Conservation (phyloP, 495 filamentous ascomycete species). For the Pyronema omphalodes region DNA sequence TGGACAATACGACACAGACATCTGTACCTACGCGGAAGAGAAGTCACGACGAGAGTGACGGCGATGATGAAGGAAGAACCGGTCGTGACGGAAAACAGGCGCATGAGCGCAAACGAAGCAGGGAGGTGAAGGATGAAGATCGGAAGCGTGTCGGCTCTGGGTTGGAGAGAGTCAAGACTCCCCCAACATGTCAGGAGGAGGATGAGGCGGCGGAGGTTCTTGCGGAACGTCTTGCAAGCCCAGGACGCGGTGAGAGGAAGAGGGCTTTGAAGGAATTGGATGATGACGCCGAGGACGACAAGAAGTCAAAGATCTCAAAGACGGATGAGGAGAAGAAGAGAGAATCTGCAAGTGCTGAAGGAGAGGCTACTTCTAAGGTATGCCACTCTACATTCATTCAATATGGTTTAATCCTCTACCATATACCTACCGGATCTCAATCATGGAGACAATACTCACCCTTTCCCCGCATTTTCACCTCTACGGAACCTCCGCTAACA, state of each 20-base stretch:
- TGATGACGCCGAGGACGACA: conserved; percentile 17
- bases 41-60: conserved; percentile 21
- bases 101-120: conserved; percentile 23
- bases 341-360: neutral
- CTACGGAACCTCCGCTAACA: too few relatives aligned
- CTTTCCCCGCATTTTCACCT: too few relatives aligned
- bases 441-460: too few relatives aligned
- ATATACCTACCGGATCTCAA: too few relatives aligned
- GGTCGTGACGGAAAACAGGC: conserved; percentile 10
- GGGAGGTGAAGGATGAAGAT: conserved; percentile 22
- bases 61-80: conserved; percentile 9
- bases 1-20: conserved; percentile 5
- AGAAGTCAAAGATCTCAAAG: conserved; percentile 19
- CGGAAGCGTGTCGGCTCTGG: conserved; percentile 17
- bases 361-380: neutral
- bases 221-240: conserved; percentile 12
- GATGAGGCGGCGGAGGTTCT: conserved; percentile 8
- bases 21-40: conserved; percentile 13
- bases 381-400: neutral
- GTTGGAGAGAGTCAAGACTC: conserved; percentile 21
- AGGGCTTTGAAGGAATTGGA: conserved; percentile 16
- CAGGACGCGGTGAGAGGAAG: conserved; percentile 17
- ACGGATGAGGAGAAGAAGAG: conserved; percentile 17
- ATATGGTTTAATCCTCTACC: too few relatives aligned
- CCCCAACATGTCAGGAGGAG: conserved; percentile 23